phyloP scores from a whole-genome alignment of 225 moss, liverwort and hornwort species.

The Pleurozium schreberi region DNA sequence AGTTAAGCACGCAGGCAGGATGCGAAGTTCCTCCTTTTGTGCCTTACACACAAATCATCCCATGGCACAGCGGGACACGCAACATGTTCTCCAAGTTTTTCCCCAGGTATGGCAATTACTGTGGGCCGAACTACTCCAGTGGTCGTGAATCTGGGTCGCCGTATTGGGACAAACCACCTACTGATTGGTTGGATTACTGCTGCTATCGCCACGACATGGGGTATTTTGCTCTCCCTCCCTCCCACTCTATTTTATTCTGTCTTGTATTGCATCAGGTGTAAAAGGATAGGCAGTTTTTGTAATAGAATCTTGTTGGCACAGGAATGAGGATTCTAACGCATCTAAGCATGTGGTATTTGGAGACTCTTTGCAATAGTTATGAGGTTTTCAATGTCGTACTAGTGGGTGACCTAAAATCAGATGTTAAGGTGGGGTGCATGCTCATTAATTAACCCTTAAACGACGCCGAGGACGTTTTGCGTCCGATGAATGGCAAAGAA shows the following conservation, averaged over 20 bases:
- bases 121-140: slow-evolving; percentile 88
- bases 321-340: background rate
- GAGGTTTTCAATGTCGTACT: background rate
- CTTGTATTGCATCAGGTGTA: background rate
- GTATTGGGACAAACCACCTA: slow-evolving; percentile 55
- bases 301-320: background rate
- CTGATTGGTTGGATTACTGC: slow-evolving; percentile 66
- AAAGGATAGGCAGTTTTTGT: background rate
- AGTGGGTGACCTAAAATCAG: background rate
- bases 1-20: background rate
- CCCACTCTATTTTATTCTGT: background rate
- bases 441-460: too few relatives aligned
- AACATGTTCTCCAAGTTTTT: slow-evolving; percentile 57
- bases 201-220: slow-evolving; percentile 85
- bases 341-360: background rate
- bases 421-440: background rate
- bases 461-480: too few relatives aligned
- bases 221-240: slow-evolving; percentile 4
- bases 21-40: slow-evolving; percentile 44
- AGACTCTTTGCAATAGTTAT: background rate
- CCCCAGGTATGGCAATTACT: slow-evolving; percentile 78
- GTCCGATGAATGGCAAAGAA: too few relatives aligned
- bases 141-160: slow-evolving; percentile 64
- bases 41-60: slow-evolving; percentile 43
- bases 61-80: slow-evolving; percentile 66